Conservation (phyloP, 768 basidiomycete genomes). For the Lepiota brunneoincarnata region DNA sequence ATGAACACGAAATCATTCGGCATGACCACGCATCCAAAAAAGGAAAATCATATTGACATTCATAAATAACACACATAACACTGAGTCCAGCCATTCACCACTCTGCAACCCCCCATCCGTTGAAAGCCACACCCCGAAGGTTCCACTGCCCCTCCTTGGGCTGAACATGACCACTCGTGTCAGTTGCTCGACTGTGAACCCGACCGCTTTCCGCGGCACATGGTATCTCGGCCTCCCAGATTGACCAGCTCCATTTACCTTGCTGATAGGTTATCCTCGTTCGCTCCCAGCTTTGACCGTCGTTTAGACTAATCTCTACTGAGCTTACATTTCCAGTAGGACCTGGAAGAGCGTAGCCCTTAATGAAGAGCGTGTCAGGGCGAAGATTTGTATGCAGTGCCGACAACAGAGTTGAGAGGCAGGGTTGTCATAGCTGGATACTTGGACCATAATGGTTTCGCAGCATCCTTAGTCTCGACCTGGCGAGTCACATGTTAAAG, state of each 20-base stretch:
- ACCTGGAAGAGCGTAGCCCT: conserved; percentile 59
- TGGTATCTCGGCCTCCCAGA: conserved; percentile 58
- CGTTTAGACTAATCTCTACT: conserved; percentile 53
- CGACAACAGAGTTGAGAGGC: conserved; percentile 62
- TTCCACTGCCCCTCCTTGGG: conserved; percentile 56
- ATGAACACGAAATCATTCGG: not conserved
- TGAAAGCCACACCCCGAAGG: conserved; percentile 60
- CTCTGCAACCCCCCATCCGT: conserved; percentile 44
- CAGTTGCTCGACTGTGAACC: conserved; percentile 50
- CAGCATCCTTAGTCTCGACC: conserved; percentile 46
- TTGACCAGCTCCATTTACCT: conserved; percentile 72
- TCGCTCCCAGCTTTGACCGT: conserved; percentile 47
- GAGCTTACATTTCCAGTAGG: conserved; percentile 38
- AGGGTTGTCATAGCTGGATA: conserved; percentile 58
- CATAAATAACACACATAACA: too few species aligned
- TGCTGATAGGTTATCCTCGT: conserved; percentile 56
- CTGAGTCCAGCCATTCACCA: conserved; percentile 25
- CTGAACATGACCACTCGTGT: conserved; percentile 48
- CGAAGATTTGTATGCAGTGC: conserved; percentile 31
- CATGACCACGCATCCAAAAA: not conserved
- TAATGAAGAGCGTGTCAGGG: conserved; percentile 37
- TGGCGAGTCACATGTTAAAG: conserved; percentile 17
- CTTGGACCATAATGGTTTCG: conserved; percentile 45
- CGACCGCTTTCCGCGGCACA: conserved; percentile 30
- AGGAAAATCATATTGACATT: too few species aligned